phyloP scores from a whole-genome alignment of 2,329 filamentous ascomycete genomes.

The Trichoderma sp. region DNA sequence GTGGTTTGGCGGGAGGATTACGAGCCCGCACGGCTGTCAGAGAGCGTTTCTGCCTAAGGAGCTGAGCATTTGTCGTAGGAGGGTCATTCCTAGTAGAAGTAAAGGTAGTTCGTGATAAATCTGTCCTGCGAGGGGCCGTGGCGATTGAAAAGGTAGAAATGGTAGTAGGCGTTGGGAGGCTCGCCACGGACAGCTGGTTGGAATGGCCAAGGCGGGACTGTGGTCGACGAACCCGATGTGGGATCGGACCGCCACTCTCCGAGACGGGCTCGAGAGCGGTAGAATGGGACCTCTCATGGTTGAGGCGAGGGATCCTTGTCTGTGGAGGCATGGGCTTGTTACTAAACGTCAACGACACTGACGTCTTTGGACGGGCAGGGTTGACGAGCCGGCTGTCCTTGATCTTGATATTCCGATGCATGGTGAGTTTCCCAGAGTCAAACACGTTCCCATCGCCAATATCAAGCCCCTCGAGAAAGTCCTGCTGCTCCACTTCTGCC shows the following conservation, averaged over 20 bases:
- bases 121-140: slow-evolving; percentile 63
- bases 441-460: slow-evolving; percentile 83
- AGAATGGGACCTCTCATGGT: slow-evolving; percentile 70
- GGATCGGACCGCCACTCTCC: slow-evolving; percentile 74
- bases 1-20: slow-evolving; percentile 54
- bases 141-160: slow-evolving; percentile 51
- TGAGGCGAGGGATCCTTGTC: slow-evolving; percentile 79
- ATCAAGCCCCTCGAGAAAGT: slow-evolving; percentile 85
- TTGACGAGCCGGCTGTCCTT: slow-evolving; percentile 71
- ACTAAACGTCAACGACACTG: slow-evolving; percentile 88
- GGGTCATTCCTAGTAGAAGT: slow-evolving; percentile 57
- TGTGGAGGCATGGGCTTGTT: slow-evolving; percentile 62
- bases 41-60: slow-evolving; percentile 66
- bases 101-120: slow-evolving; percentile 56
- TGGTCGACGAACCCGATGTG: slow-evolving; percentile 60
- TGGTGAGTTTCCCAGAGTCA: slow-evolving; percentile 74
- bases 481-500: slow-evolving; percentile 60
- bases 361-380: slow-evolving; percentile 69
- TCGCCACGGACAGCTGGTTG: slow-evolving; percentile 67
- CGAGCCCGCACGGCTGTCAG: slow-evolving; percentile 59
- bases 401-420: slow-evolving; percentile 90
- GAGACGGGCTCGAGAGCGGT: slow-evolving; percentile 85
- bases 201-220: slow-evolving; percentile 68
- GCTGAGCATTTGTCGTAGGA: slow-evolving; percentile 66
- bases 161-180: slow-evolving; percentile 62